Percentiles rank a stretch among this genome's conserved stretches.
Conservation (phyloP, 768 basidiomycete genomes). For the Lactifluus volemus region DNA sequence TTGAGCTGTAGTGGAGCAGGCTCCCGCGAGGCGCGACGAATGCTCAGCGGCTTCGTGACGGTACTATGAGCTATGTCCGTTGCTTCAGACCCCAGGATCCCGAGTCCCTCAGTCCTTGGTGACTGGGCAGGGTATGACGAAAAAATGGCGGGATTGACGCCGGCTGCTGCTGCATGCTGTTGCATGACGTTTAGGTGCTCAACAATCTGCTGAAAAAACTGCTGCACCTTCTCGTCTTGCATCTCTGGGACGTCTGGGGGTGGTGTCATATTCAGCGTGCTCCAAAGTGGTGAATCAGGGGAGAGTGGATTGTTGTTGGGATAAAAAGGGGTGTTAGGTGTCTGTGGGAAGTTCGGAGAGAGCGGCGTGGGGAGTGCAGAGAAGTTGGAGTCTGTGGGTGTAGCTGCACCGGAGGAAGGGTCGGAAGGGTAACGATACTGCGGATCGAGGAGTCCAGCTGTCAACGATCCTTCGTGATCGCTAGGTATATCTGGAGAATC, state of each 20-base stretch:
- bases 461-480: conserved; percentile 15
- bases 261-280: conserved; percentile 28
- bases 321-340: conserved; percentile 10
- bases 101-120: conserved; percentile 4
- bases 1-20: conserved; percentile 19
- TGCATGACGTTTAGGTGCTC: conserved; percentile 72
- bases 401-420: neutral
- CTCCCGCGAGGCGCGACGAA: conserved; percentile 23
- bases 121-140: neutral
- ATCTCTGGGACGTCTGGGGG: conserved; percentile 57
- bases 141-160: neutral
- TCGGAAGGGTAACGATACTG: conserved; percentile 16
- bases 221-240: conserved; percentile 67
- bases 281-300: conserved; percentile 29
- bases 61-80: conserved; percentile 12
- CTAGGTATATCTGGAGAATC: conserved; percentile 15
- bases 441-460: conserved; percentile 10
- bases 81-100: conserved; percentile 1
- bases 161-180: conserved; percentile 32
- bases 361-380: conserved; percentile 24
- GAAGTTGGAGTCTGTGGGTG: conserved; percentile 21
- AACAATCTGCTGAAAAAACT: conserved; percentile 80
- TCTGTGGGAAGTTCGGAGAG: conserved; percentile 18
- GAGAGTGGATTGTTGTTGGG: conserved; percentile 23
- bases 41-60: conserved; percentile 38